Conservation (phyloP, 2,329 filamentous ascomycete species). For the Colletotrichum orchidophilum region DNA sequence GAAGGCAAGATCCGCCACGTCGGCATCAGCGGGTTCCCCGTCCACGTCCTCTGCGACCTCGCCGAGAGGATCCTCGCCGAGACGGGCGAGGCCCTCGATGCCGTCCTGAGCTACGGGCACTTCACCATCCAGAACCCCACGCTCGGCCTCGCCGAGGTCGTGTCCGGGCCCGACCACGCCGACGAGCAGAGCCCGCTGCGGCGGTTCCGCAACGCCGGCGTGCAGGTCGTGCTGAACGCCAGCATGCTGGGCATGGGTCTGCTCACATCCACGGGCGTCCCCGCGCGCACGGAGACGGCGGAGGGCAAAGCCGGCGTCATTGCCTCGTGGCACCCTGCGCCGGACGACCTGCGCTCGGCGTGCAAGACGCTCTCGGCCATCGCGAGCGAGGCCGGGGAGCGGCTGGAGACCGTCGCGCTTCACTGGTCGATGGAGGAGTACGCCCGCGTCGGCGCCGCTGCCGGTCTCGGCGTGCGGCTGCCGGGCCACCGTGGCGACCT, state of each 20-base stretch:
- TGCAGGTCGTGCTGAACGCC: constrained; percentile 87
- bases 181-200: constrained; percentile 82
- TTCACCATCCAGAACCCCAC: constrained; percentile 30
- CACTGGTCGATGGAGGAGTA: constrained; percentile 78
- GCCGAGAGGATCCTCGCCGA: constrained; percentile 50
- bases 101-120: constrained; percentile 26
- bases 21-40: constrained; percentile 91
- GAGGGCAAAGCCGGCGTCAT: constrained; percentile 73
- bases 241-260: constrained; percentile 93
- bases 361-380: constrained; percentile 72
- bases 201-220: constrained; percentile 74
- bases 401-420: constrained; percentile 83
- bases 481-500: constrained; percentile 1
- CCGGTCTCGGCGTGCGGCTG: constrained; percentile 46
- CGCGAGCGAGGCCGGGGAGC: constrained; percentile 72
- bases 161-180: constrained; percentile 90
- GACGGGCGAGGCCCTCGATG: constrained; percentile 23
- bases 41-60: constrained; percentile 79
- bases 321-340: constrained; percentile 88
- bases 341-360: constrained; percentile 71
- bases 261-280: constrained; percentile 77
- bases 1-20: constrained; percentile 80
- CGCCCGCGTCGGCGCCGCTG: constrained; percentile 58
- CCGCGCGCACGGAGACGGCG: constrained; percentile 2
- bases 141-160: constrained; percentile 78